A percentile compares a stretch with the other conserved stretches of the same genome.
These are phyloP conservation scores for Eucommia ulmoides DNA, from an alignment of 257 asterid genomes.

Conservation along the genomic window DNA sequence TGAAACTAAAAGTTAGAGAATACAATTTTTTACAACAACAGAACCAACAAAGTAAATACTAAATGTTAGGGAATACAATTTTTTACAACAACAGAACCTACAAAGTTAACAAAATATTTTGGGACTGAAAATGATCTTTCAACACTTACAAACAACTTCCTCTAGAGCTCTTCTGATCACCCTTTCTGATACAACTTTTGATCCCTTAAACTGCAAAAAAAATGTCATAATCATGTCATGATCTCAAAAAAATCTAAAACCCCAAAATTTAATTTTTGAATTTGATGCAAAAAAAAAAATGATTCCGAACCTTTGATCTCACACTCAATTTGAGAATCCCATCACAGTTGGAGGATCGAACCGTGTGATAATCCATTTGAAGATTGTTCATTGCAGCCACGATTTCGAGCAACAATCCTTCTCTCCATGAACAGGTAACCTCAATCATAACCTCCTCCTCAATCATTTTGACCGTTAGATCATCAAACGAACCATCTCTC, in stretches of 20 bases:
- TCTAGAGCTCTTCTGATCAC: slow-evolving; percentile 56
- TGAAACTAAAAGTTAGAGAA: no score
- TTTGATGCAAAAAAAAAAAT: background rate
- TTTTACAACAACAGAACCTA: no score
- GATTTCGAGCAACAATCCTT: slow-evolving; percentile 34
- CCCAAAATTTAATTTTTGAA: background rate
- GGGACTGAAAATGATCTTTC: slow-evolving; percentile 19
- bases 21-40: no score
- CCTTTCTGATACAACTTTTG: slow-evolving; percentile 39
- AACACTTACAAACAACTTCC: slow-evolving; percentile 30
- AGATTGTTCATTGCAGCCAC: slow-evolving; percentile 45
- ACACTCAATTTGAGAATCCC: slow-evolving; percentile 47
- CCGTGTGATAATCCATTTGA: slow-evolving; percentile 34
- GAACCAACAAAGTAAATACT: no score
- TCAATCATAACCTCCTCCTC: slow-evolving; percentile 51
- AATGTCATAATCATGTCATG: background rate
- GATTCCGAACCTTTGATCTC: slow-evolving; percentile 59
- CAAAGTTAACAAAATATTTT: no score
- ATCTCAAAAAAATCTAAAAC: background rate
- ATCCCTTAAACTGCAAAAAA: slow-evolving; percentile 56
- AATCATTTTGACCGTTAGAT: slow-evolving; percentile 29
- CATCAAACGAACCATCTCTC: slow-evolving; percentile 22
- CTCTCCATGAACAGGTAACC: slow-evolving; percentile 50
- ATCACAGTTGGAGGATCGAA: slow-evolving; percentile 57
- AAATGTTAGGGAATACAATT: no score